Evolutionary conservation across 208 protist species (phyloP), one percentile per base, ranked within the genome.

Genomic region (Trypanosomatidae sp.): DNA sequence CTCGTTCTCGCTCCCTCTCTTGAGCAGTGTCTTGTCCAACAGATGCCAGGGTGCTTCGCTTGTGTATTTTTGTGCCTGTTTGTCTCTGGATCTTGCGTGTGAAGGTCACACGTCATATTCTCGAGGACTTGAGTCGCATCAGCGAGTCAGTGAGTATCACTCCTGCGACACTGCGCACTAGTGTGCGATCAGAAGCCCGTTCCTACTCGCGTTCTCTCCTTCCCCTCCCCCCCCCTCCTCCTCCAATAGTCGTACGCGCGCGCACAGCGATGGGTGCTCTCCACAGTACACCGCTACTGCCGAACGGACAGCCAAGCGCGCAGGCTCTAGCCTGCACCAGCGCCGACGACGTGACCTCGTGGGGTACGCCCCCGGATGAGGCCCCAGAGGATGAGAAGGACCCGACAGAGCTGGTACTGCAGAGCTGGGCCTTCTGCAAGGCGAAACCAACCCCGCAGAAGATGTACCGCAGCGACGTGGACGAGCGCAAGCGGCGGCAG

Each of bases 351-450:
- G 76, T 80, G 36, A 64, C 80, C 41, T 78, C 88, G 64, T 96
- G 91, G 91, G 93, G 91, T n/a, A 50, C 76, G 9, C 83, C 87
- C 36, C 93, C 93, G 2, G 85, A 90, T 47, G 91, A 91, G n/a
- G 81, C 89, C 33, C 89, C 89, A 0, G 84, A 69, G 5, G 79
- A 87, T 60, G 89, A 97, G 71, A 71, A 78, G 36, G 90, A 95
- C 64, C 81, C 83, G 19, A 92, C 91, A 49, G 92, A 98, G 62
- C 82, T 98, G 25, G 89, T 98, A 56, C 80, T 98, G 22, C 91
- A 98, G 80, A 90, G 90, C 44, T 98, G 94, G 92, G 92, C 90
- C 44, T 96, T 88, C 78, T 98, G 94, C 77, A 96, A 95, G 59
- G 88, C 92, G 0, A 98, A 97, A 73, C 87, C 85, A 3, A 85